These are phyloP conservation scores for Aureobasidium sp. DNA, from an alignment of 2,329 filamentous ascomycete genomes.

Conservation along the genomic window DNA sequence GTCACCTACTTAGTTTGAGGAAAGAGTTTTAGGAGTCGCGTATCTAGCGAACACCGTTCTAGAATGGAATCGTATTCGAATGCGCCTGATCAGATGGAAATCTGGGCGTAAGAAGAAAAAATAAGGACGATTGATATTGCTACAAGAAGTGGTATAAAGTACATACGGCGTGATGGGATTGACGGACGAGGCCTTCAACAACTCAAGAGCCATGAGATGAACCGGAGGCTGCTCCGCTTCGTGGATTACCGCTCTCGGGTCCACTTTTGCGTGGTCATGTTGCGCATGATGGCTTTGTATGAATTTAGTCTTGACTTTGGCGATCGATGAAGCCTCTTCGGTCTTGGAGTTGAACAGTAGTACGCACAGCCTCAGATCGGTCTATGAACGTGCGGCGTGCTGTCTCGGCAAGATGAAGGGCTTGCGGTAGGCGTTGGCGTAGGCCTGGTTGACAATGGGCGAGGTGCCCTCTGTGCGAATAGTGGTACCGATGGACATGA, in stretches of 20 bases:
- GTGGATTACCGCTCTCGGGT: background rate
- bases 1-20: background rate
- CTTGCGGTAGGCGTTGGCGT: slow-evolving; percentile 63
- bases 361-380: background rate
- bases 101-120: background rate
- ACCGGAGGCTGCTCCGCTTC: background rate
- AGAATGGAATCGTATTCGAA: background rate
- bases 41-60: background rate
- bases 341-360: background rate
- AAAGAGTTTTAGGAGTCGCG: background rate
- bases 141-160: slow-evolving; percentile 14
- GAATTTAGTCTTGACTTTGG: background rate
- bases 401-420: slow-evolving; percentile 61
- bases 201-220: background rate
- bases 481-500: slow-evolving; percentile 97
- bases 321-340: background rate
- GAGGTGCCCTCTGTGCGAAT: slow-evolving; percentile 80
- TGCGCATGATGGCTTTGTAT: background rate
- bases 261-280: background rate
- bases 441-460: slow-evolving; percentile 66
- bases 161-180: background rate
- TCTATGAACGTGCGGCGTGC: slow-evolving; percentile 19
- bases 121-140: slow-evolving; percentile 6
- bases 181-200: background rate
- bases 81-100: background rate